These are phyloP conservation scores for Cucurbitaria berberidis DNA, from an alignment of 2,329 filamentous ascomycete genomes.

Conservation along the genomic window DNA sequence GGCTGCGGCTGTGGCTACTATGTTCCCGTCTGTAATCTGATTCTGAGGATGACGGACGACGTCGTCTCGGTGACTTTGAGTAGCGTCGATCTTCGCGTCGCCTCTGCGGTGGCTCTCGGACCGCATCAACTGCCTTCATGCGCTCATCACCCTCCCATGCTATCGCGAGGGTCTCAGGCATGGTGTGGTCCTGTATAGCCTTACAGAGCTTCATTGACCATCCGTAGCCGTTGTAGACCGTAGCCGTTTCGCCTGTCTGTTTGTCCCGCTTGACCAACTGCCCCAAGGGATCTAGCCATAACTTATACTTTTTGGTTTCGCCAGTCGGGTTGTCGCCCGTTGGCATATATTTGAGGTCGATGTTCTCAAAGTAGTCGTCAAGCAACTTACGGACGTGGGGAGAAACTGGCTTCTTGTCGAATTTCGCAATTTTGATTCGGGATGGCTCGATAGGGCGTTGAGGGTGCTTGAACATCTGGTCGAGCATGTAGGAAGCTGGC, in stretches of 20 bases:
- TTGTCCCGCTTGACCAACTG: conserved; percentile 70
- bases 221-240: conserved; percentile 81
- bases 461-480: conserved; percentile 77
- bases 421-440: conserved; percentile 66
- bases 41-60: conserved; percentile 21
- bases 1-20: conserved; percentile 12
- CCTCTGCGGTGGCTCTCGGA: conserved; percentile 4
- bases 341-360: conserved; percentile 57
- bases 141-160: conserved; percentile 26
- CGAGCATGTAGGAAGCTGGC: conserved; percentile 80
- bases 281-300: conserved; percentile 71
- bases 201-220: conserved; percentile 84
- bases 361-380: conserved; percentile 69
- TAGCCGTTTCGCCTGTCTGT: conserved; percentile 67
- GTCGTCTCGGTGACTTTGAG: conserved; percentile 16
- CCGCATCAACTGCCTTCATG: conserved; percentile 17
- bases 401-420: conserved; percentile 70
- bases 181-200: conserved; percentile 68
- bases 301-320: conserved; percentile 53
- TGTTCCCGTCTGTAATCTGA: conserved; percentile 20
- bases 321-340: conserved; percentile 48
- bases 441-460: conserved; percentile 74
- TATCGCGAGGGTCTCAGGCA: conserved; percentile 30
- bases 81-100: conserved; percentile 16
- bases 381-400: conserved; percentile 74